Conservation (phyloP, 371 early-diverging fungal genomes). For the Mortierella sp. region DNA sequence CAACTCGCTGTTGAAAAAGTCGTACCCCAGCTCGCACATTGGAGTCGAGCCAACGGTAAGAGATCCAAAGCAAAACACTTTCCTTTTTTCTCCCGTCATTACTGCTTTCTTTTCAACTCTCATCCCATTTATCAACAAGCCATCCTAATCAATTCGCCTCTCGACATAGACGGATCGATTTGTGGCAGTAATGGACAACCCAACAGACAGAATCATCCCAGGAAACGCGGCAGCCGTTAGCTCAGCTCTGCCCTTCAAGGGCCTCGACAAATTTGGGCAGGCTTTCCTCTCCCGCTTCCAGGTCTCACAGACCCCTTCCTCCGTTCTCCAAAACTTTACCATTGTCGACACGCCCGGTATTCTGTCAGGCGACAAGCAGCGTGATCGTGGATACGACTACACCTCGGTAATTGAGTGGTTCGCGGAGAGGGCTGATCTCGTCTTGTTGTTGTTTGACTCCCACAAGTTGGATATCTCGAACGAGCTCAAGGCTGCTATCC, state of each 20-base stretch:
- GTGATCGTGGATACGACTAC: slow-evolving; percentile 88
- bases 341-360: slow-evolving; percentile 92
- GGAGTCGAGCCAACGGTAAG: slow-evolving; percentile 86
- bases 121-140: neutral
- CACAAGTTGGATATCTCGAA: slow-evolving; percentile 93
- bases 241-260: slow-evolving; percentile 84
- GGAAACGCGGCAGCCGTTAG: slow-evolving; percentile 91
- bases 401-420: slow-evolving; percentile 89
- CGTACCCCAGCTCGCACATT: slow-evolving; percentile 88
- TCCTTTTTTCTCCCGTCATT: neutral
- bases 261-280: slow-evolving; percentile 82
- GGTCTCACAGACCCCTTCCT: slow-evolving; percentile 80
- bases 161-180: slow-evolving; percentile 79
- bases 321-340: slow-evolving; percentile 83
- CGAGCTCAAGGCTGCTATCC: slow-evolving; percentile 89
- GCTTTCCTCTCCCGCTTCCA: slow-evolving; percentile 89
- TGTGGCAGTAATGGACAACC: slow-evolving; percentile 86
- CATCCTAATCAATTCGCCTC: neutral
- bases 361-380: slow-evolving; percentile 88
- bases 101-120: neutral
- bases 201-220: slow-evolving; percentile 80
- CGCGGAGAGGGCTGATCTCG: slow-evolving; percentile 89
- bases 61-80: neutral
- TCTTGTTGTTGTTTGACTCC: slow-evolving; percentile 89
- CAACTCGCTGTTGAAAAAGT: slow-evolving; percentile 81